phyloP scores from a whole-genome alignment of 2,329 filamentous ascomycete genomes.

The Curvularia eragrostidis region DNA sequence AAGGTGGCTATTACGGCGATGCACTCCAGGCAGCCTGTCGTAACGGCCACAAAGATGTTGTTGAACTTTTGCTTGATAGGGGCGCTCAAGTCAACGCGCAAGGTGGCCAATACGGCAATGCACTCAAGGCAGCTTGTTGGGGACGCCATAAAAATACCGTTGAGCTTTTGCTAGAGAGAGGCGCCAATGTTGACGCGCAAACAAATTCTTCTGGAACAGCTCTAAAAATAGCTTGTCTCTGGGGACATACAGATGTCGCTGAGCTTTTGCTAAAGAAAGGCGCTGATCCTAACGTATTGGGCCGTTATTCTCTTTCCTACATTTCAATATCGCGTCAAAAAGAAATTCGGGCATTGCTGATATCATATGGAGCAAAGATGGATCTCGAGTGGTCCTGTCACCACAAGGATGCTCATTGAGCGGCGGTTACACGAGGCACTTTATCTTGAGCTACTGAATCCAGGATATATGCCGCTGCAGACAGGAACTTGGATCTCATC shows the following conservation, averaged over 20 bases:
- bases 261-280: conserved; percentile 5
- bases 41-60: not conserved
- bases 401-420: not conserved
- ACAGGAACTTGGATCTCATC: not conserved
- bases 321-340: not conserved
- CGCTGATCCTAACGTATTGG: not conserved
- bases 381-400: not conserved
- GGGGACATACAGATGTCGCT: not conserved
- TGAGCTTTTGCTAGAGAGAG: not conserved
- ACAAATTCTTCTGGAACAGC: not conserved
- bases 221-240: not conserved
- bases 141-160: not conserved
- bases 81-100: not conserved
- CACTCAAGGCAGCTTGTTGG: not conserved
- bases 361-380: not conserved
- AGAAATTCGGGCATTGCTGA: not conserved
- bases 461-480: not conserved
- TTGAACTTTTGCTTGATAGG: conserved; percentile 1
- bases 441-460: not conserved
- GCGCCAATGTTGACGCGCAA: not conserved
- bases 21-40: conserved; percentile 5
- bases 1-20: not conserved
- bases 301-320: not conserved
- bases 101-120: not conserved
- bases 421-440: not conserved